Evolutionary conservation across 2,329 filamentous ascomycete genomes (phyloP), one percentile per base, ranked within the genome.

Genomic region (Penicillium hordei): DNA sequence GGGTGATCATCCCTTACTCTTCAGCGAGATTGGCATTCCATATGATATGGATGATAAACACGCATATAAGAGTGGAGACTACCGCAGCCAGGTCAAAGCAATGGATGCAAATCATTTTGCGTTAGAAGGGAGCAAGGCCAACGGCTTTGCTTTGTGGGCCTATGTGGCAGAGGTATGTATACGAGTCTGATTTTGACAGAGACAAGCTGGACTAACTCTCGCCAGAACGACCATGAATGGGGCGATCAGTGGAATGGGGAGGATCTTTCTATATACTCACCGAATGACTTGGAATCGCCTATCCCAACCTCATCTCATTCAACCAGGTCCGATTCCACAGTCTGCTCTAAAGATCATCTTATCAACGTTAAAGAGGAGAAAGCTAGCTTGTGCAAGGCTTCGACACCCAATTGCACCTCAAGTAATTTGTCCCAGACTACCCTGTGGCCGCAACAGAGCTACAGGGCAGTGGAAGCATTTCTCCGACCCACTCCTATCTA

Each of bases 11-110:
- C 94, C 94, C 0, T 91, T 92, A 65, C 77, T 99, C 4, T 86
- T 96, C 73, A 95, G 91, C 0, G 94, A 99, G 72, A 97, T 97
- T 68, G 94, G 94, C 7, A 97, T 99, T 58, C 94, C 94, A 0
- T 99, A 96, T 71, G 94, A 99, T 71, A 97, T 99, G 95, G 93
- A 99, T 69, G 88, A 96, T 64, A 93, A 96, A 75, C 83, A 94
- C 69, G 94, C 94, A 1, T 99, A 99, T 77, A 90, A 91, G 76
- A 96, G 91, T 8, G 94, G 95, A 8, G 90, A 99, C 74, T 99
- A 96, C 75, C 89, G 89, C 42, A 96, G 91, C 68, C 94, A 99
- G 73, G 90, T 89, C 34, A 86, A 90, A 1, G 94, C 94, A 8
- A 88, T 99, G 80, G 94, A 99, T 76, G 94, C 95, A 51, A 99